Conservation (phyloP, 2,329 filamentous ascomycete genomes). For the Fusarium irregulare region DNA sequence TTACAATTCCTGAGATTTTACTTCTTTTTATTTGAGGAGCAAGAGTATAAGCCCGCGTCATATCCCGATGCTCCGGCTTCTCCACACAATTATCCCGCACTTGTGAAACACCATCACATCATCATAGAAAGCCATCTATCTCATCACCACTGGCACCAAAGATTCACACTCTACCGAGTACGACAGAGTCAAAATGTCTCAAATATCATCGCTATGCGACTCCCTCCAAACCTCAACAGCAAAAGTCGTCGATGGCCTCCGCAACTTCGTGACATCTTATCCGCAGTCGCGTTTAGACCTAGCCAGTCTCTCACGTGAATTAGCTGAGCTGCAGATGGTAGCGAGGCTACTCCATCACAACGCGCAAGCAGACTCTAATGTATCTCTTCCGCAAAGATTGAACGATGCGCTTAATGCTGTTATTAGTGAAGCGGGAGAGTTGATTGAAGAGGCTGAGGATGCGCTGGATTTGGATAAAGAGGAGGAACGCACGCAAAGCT, state of each 20-base stretch:
- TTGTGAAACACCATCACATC: conserved; percentile 17
- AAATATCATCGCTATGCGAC: conserved; percentile 36
- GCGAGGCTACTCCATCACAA: conserved; percentile 44
- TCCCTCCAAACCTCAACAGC: conserved; percentile 38
- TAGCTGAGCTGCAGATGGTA: conserved; percentile 44
- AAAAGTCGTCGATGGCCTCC: conserved; percentile 36
- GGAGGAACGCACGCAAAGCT: conserved; percentile 24
- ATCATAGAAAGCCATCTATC: background rate
- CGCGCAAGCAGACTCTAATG: conserved; percentile 13
- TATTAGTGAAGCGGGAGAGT: conserved; percentile 28
- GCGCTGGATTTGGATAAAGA: conserved; percentile 29
- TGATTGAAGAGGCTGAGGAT: conserved; percentile 42
- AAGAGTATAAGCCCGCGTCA: conserved; percentile 2
- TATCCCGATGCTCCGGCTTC: conserved; percentile 19
- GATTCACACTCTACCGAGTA: too few relatives aligned
- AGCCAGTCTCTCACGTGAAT: conserved; percentile 43
- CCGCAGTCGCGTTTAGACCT: conserved; percentile 43
- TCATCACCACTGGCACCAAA: too few relatives aligned
- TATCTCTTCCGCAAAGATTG: conserved; percentile 3
- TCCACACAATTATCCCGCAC: conserved; percentile 32
- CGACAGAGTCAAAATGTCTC: conserved; percentile 1
- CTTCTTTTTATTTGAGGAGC: background rate
- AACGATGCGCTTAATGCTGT: conserved; percentile 31
- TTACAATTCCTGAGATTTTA: background rate
- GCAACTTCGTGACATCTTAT: conserved; percentile 41